These are phyloP conservation scores for Exobasidium rhododendri DNA, from an alignment of 1,284 basidiomycete genomes.

Conservation along the genomic window DNA sequence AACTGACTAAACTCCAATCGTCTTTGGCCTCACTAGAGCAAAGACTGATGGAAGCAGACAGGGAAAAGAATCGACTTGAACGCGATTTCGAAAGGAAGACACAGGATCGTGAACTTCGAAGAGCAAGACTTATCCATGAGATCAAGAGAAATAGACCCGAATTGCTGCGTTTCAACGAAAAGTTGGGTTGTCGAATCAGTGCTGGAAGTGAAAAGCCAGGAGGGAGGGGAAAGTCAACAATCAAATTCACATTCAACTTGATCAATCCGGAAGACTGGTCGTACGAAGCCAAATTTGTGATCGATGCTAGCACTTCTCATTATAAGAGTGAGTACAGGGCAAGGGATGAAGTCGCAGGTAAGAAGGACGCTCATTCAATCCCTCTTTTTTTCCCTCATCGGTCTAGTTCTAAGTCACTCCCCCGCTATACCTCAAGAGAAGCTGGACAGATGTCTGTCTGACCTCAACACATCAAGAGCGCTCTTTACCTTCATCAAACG, in stretches of 20 bases:
- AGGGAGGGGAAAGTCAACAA: constrained; percentile 9
- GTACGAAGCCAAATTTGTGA: constrained; percentile 37
- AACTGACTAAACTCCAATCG: constrained; percentile 5
- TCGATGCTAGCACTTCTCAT: constrained; percentile 29
- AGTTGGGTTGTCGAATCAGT: constrained; percentile 23
- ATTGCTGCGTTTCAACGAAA: constrained; percentile 37
- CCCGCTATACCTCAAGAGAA: constrained; percentile 9
- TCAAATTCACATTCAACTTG: constrained; percentile 40
- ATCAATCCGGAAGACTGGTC: constrained; percentile 32
- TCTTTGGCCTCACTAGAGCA: not conserved
- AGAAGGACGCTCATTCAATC: not conserved
- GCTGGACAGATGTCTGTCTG: constrained; percentile 20
- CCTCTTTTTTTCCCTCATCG: constrained; percentile 6
- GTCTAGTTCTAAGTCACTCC: constrained; percentile 2
- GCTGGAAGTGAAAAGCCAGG: constrained; percentile 21
- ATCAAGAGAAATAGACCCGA: constrained; percentile 38
- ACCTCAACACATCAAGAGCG: constrained; percentile 33
- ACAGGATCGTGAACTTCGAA: constrained; percentile 5
- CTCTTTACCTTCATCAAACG: constrained; percentile 36
- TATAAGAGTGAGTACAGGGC: constrained; percentile 19
- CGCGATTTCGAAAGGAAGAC: not conserved
- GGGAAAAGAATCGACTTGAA: constrained; percentile 10
- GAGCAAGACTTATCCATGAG: constrained; percentile 18
- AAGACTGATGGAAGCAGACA: constrained; percentile 12
- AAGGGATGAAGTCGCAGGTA: not conserved